A percentile compares a stretch with the other conserved stretches of the same genome.
Evolutionary conservation across 1,139 yeast species (phyloP).

Genomic region (Yamadazyma diospyri): DNA sequence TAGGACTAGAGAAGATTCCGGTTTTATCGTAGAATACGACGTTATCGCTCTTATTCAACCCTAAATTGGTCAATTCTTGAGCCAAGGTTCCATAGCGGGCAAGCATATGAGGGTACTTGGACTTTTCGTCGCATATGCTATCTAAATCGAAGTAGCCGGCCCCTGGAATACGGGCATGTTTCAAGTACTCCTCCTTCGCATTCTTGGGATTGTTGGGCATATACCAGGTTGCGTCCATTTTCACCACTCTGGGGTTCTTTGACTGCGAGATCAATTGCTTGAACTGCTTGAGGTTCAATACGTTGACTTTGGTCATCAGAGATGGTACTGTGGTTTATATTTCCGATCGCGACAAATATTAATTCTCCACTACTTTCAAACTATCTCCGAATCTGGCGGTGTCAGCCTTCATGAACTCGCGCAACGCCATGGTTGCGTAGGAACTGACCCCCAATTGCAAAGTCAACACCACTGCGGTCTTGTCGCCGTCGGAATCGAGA

Average conservation of each 20-base stretch:
- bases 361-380: too few species aligned
- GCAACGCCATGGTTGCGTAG: slow-evolving; percentile 96
- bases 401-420: slow-evolving; percentile 86
- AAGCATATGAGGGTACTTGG: slow-evolving; percentile 85
- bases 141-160: slow-evolving; percentile 84
- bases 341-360: too few species aligned
- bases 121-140: slow-evolving; percentile 50
- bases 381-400: slow-evolving; percentile 52
- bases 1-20: slow-evolving; percentile 83
- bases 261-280: slow-evolving; percentile 9
- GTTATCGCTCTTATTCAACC: slow-evolving; percentile 47
- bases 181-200: slow-evolving; percentile 55
- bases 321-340: too few species aligned
- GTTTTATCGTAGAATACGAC: slow-evolving; percentile 82
- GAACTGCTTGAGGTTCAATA: slow-evolving; percentile 11
- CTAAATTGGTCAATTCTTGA: slow-evolving; percentile 45
- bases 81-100: slow-evolving; percentile 61
- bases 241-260: slow-evolving; percentile 41
- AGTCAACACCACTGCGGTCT: slow-evolving; percentile 68
- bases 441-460: slow-evolving; percentile 83
- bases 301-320: slow-evolving; percentile 9
- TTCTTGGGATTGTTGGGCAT: slow-evolving; percentile 69
- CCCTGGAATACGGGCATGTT: slow-evolving; percentile 56
- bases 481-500: slow-evolving; percentile 32
- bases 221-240: slow-evolving; percentile 91